Conservation (phyloP, 2,329 filamentous ascomycete genomes). For the Taxawa tesnikishii region DNA sequence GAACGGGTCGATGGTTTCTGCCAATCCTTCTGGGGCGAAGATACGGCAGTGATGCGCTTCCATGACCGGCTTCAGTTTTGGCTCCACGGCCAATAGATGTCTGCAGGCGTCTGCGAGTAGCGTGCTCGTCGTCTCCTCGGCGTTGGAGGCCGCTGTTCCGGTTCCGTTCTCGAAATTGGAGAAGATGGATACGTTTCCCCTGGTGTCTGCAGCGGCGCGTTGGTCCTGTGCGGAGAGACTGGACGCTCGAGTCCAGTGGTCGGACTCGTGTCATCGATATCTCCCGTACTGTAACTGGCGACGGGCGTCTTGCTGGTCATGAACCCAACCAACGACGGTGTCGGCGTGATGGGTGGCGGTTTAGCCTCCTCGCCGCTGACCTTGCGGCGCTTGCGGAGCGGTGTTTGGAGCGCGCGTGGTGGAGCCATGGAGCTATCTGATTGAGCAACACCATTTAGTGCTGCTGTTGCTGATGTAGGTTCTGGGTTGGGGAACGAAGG, state of each 20-base stretch:
- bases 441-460: neutral
- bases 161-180: conserved; percentile 23
- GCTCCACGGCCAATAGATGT: conserved; percentile 62
- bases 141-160: conserved; percentile 28
- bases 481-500: neutral
- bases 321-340: conserved; percentile 35
- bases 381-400: conserved; percentile 4
- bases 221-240: conserved; percentile 52
- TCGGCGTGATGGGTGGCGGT: conserved; percentile 32
- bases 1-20: conserved; percentile 80
- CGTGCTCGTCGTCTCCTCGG: conserved; percentile 58
- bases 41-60: conserved; percentile 63
- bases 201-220: conserved; percentile 60
- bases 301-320: conserved; percentile 25
- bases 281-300: conserved; percentile 25
- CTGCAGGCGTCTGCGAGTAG: conserved; percentile 64
- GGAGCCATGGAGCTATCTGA: too few species aligned
- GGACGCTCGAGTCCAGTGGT: conserved; percentile 33
- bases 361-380: conserved; percentile 9
- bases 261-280: conserved; percentile 23
- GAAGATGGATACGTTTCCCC: conserved; percentile 47
- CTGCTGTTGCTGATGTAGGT: neutral
- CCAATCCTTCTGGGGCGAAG: conserved; percentile 72
- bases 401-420: neutral
- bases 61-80: conserved; percentile 54